A percentile compares a stretch with the other conserved stretches of the same genome.
Conservation (phyloP, 441 rosid genomes). For the Adansonia grandidieri region DNA sequence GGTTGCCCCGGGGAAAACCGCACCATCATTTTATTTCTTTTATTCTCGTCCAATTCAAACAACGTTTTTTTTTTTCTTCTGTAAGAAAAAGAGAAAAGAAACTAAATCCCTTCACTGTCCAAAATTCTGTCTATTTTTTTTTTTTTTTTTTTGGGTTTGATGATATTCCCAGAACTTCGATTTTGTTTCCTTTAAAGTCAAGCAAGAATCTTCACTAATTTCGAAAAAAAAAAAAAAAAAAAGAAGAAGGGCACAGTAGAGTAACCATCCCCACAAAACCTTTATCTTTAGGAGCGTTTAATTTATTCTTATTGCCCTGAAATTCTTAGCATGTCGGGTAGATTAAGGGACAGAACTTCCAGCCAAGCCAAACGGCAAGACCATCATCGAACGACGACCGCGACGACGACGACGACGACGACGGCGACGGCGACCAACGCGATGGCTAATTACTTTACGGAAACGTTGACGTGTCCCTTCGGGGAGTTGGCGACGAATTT, state of each 20-base stretch:
- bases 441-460: conserved; percentile 34
- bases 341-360: conserved; percentile 29
- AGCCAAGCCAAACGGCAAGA: conserved; percentile 31
- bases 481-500: conserved; percentile 45
- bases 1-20: neutral
- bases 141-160: neutral
- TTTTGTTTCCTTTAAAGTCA: conserved; percentile 36
- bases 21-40: neutral
- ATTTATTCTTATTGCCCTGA: conserved; percentile 16
- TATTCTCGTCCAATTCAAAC: neutral
- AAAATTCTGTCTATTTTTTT: neutral
- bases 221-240: neutral
- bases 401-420: conserved; percentile 15
- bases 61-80: neutral
- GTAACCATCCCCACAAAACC: neutral
- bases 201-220: conserved; percentile 33
- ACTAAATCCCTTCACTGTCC: neutral
- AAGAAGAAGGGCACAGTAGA: neutral
- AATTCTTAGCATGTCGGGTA: conserved; percentile 32
- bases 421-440: neutral
- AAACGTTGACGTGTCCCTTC: conserved; percentile 49
- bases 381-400: neutral
- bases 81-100: neutral
- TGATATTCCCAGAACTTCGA: neutral
- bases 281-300: neutral